These are phyloP conservation scores for Conticribra weissflogii DNA, from an alignment of 108 stramenopile species.

Conservation along the genomic window DNA sequence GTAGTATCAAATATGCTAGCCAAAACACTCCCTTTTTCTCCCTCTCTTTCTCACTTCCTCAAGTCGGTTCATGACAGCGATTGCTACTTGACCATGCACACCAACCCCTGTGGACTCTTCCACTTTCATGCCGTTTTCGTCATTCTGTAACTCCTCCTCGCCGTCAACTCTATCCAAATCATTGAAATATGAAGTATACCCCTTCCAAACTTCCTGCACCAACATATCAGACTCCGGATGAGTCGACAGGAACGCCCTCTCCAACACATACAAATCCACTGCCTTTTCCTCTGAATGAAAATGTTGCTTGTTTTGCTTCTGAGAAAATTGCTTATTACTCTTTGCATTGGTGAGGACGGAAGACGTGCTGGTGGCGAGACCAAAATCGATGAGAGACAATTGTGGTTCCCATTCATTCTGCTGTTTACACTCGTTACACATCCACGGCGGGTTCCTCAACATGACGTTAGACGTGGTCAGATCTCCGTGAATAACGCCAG, in stretches of 20 bases:
- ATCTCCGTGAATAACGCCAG: conserved; percentile 94
- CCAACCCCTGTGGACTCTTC: background rate
- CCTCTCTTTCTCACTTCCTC: conserved; percentile 88
- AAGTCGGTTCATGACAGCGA: conserved; percentile 63
- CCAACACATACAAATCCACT: conserved; percentile 97
- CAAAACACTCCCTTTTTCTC: conserved; percentile 94
- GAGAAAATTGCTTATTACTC: background rate
- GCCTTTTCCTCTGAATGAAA: conserved; percentile 91
- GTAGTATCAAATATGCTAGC: conserved; percentile 41
- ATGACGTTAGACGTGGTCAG: conserved; percentile 96
- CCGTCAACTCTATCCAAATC: conserved; percentile 35
- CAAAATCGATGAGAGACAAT: conserved; percentile 93
- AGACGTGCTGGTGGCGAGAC: conserved; percentile 61
- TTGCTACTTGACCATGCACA: conserved; percentile 23
- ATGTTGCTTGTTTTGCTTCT: conserved; percentile 57
- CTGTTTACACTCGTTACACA: conserved; percentile 2
- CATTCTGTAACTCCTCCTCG: conserved; percentile 1
- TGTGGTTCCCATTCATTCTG: conserved; percentile 16
- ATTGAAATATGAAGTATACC: conserved; percentile 59
- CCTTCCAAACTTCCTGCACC: conserved; percentile 64
- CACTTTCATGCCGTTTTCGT: background rate
- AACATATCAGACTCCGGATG: conserved; percentile 83
- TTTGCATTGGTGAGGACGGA: conserved; percentile 8
- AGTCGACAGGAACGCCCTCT: conserved; percentile 92
- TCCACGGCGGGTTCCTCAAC: conserved; percentile 46